phyloP scores from a whole-genome alignment of 2,329 filamentous ascomycete genomes.

The Trichoderma lentiforme region DNA sequence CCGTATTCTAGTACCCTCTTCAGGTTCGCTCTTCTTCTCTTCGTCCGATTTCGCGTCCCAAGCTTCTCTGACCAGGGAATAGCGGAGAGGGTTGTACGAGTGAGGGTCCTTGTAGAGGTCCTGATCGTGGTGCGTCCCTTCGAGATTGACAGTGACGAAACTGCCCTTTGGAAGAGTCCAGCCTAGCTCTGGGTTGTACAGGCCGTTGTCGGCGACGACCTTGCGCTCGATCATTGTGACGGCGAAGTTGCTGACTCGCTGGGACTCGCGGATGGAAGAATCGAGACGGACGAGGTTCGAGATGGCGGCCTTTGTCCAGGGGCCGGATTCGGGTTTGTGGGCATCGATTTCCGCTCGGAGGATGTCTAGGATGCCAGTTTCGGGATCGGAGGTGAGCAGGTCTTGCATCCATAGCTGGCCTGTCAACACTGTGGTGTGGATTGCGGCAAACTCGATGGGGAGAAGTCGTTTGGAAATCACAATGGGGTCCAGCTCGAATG shows the following conservation, averaged over 20 bases:
- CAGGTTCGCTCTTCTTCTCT: conserved; percentile 30
- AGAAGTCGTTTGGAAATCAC: conserved; percentile 51
- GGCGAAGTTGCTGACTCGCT: conserved; percentile 47
- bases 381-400: conserved; percentile 39
- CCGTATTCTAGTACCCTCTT: conserved; percentile 34
- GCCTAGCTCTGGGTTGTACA: conserved; percentile 35
- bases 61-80: conserved; percentile 40
- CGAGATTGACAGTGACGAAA: conserved; percentile 42
- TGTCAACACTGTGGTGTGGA: conserved; percentile 56
- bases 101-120: conserved; percentile 41
- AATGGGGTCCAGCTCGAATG: conserved; percentile 43
- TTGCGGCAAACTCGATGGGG: conserved; percentile 56
- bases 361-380: conserved; percentile 33
- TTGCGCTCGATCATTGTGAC: conserved; percentile 46
- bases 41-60: conserved; percentile 30
- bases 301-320: conserved; percentile 47
- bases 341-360: conserved; percentile 42
- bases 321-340: conserved; percentile 28
- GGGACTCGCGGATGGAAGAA: conserved; percentile 52
- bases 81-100: conserved; percentile 49
- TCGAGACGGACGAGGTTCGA: conserved; percentile 44
- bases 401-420: conserved; percentile 47
- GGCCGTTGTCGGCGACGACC: conserved; percentile 43
- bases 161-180: conserved; percentile 40
- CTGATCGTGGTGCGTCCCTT: conserved; percentile 45